Conservation (phyloP, 2,329 filamentous ascomycete genomes). For the Penicillium sp. region DNA sequence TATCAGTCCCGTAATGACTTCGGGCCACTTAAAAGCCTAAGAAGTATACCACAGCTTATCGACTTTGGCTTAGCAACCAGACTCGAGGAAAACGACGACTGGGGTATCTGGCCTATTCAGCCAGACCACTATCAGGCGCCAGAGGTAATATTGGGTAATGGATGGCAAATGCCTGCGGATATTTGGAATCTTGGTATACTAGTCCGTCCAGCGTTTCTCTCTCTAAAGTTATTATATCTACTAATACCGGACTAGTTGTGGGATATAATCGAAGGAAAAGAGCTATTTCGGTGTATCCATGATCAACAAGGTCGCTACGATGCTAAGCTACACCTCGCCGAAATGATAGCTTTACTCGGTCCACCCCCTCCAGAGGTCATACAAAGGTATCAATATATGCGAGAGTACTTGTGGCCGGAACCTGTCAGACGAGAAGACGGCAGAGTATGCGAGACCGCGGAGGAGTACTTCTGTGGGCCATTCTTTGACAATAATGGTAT, state of each 20-base stretch:
- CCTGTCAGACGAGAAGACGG: conserved; percentile 29
- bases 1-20: conserved; percentile 36
- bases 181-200: conserved; percentile 45
- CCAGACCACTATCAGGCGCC: conserved; percentile 42
- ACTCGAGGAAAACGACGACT: conserved; percentile 43
- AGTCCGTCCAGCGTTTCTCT: conserved; percentile 22
- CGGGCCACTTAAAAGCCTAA: conserved; percentile 27
- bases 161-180: conserved; percentile 40
- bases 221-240: conserved; percentile 18
- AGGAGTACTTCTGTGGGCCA: conserved; percentile 38
- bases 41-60: conserved; percentile 32
- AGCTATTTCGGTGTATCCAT: conserved; percentile 38
- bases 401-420: conserved; percentile 30
- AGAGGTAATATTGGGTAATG: conserved; percentile 41
- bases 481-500: conserved; percentile 38
- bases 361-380: conserved; percentile 39
- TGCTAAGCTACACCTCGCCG: conserved; percentile 40
- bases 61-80: conserved; percentile 39
- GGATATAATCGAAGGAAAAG: conserved; percentile 40
- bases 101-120: conserved; percentile 45
- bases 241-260: conserved; percentile 33
- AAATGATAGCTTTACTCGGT: conserved; percentile 46
- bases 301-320: conserved; percentile 36
- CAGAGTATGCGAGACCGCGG: conserved; percentile 32
- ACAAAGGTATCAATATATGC: conserved; percentile 34